Conservation (phyloP, 1,284 basidiomycete species). For the Microbotryum intermedium region DNA sequence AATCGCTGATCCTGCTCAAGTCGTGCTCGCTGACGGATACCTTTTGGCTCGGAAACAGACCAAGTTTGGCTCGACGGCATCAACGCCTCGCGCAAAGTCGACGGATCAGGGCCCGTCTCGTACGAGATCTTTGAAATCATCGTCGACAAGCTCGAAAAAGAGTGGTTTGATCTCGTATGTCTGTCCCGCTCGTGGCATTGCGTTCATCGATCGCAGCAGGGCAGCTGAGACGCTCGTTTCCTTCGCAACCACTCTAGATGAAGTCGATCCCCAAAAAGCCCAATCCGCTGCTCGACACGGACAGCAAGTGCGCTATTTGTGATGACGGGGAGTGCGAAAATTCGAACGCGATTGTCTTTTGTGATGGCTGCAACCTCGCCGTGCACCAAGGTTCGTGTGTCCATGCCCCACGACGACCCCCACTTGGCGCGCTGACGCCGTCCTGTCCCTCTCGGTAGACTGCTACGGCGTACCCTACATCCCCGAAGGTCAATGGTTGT, state of each 20-base stretch:
- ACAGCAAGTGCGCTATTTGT: slow-evolving; percentile 91
- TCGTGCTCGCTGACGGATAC: too few species aligned
- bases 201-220: not conserved
- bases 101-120: slow-evolving; percentile 62
- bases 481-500: slow-evolving; percentile 98
- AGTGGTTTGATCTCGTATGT: slow-evolving; percentile 90
- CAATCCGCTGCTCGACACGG: slow-evolving; percentile 73
- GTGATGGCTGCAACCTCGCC: slow-evolving; percentile 96
- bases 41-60: slow-evolving; percentile 47
- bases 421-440: not conserved
- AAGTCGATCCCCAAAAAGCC: slow-evolving; percentile 82
- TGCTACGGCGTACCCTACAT: slow-evolving; percentile 99
- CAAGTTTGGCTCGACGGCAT: slow-evolving; percentile 87
- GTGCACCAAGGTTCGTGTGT: slow-evolving; percentile 81
- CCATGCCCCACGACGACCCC: not conserved
- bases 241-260: slow-evolving; percentile 49
- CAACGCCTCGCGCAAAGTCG: slow-evolving; percentile 73
- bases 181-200: not conserved
- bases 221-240: not conserved
- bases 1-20: not conserved
- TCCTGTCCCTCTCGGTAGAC: slow-evolving; percentile 48
- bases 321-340: slow-evolving; percentile 98
- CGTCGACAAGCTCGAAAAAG: slow-evolving; percentile 96
- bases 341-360: slow-evolving; percentile 97
- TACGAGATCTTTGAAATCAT: slow-evolving; percentile 91